phyloP scores from a whole-genome alignment of 2,329 filamentous ascomycete genomes.

The Penicillium capsulatum region DNA sequence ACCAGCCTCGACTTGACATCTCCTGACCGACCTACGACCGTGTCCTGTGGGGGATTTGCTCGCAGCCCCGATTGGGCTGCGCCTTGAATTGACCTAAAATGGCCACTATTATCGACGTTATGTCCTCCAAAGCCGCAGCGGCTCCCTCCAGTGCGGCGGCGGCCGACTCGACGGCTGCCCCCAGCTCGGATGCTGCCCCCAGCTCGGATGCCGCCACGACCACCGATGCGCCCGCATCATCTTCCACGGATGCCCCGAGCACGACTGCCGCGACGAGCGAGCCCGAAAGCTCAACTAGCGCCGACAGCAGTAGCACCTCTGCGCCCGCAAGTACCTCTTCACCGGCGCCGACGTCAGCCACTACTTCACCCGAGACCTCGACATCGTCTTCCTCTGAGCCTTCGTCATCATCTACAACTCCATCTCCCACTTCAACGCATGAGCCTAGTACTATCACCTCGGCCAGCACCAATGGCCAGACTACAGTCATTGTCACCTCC shows the following conservation, averaged over 20 bases:
- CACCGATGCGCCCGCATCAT: conserved; percentile 3
- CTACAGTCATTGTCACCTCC: conserved; percentile 13
- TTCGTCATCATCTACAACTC: conserved; percentile 6
- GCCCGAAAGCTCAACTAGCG: background rate
- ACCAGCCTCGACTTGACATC: no score
- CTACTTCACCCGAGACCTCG: conserved; percentile 17
- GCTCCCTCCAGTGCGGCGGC: background rate
- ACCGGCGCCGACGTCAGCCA: conserved; percentile 21
- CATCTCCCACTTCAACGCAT: conserved; percentile 12
- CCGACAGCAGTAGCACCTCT: conserved; percentile 8
- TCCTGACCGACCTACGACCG: no score
- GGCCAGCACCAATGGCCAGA: conserved; percentile 12
- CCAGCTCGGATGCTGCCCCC: background rate
- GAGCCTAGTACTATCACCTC: conserved; percentile 14
- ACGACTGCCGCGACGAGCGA: conserved; percentile 6
- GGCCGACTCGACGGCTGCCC: background rate
- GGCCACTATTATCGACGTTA: background rate
- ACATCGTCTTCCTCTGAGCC: conserved; percentile 14
- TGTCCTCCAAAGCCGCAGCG: conserved; percentile 11
- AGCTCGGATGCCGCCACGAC: no score
- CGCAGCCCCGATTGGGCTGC: no score
- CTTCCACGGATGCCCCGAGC: conserved; percentile 3
- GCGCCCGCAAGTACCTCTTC: conserved; percentile 16
- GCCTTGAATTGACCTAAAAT: no score
- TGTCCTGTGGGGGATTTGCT: no score